A percentile compares a stretch with the other conserved stretches of the same genome.
phyloP scores from a whole-genome alignment of 2,329 filamentous ascomycete species.

The Trichoderma koningiopsis region DNA sequence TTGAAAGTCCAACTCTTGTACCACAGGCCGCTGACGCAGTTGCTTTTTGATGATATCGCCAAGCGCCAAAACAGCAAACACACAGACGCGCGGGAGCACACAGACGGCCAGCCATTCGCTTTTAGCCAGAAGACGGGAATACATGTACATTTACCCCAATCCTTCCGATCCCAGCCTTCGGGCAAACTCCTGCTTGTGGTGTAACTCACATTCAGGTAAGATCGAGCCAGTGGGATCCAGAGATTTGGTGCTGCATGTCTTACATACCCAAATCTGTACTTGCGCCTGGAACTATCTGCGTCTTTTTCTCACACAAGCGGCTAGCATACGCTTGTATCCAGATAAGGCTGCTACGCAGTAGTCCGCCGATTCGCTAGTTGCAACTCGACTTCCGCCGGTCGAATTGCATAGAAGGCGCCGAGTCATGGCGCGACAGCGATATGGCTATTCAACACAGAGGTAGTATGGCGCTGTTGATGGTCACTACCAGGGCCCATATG shows the following conservation, averaged over 20 bases:
- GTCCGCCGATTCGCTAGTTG: slow-evolving; percentile 16
- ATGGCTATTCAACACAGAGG: not conserved
- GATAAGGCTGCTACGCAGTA: not conserved
- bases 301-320: not conserved
- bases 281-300: not conserved
- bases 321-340: not conserved
- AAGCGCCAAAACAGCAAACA: not conserved
- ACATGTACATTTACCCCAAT: slow-evolving; percentile 5
- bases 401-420: not conserved
- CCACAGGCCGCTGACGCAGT: not conserved
- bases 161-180: slow-evolving; percentile 13
- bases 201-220: not conserved
- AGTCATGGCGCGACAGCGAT: slow-evolving; percentile 1
- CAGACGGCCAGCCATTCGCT: not conserved
- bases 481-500: not conserved
- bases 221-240: not conserved
- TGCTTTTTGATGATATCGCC: not conserved
- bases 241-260: slow-evolving; percentile 6
- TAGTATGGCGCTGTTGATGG: not conserved
- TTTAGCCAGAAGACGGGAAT: slow-evolving; percentile 15
- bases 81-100: slow-evolving; percentile 9
- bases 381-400: not conserved
- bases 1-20: not conserved
- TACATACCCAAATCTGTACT: not conserved
- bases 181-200: not conserved